Evolutionary conservation across 768 basidiomycete species (phyloP).

Genomic region (Termitomyces titanicus): DNA sequence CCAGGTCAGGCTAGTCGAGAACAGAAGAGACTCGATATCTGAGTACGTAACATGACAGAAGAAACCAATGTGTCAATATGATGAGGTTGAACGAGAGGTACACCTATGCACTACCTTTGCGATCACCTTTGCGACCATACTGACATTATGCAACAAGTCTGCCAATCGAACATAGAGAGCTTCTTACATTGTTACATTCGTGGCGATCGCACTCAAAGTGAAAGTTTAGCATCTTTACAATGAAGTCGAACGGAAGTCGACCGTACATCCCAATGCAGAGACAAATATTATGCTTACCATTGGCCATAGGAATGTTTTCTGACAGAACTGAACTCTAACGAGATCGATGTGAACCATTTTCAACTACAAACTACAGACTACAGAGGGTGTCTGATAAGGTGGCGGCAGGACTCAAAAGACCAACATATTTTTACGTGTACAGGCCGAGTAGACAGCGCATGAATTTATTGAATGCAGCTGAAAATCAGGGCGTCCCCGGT

Average conservation of each 20-base stretch:
- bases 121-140: slow-evolving; percentile 63
- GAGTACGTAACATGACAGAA: slow-evolving; percentile 54
- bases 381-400: too few relatives aligned
- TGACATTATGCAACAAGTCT: slow-evolving; percentile 46
- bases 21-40: background rate
- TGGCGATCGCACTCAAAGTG: slow-evolving; percentile 44
- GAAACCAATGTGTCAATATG: slow-evolving; percentile 70
- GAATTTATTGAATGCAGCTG: slow-evolving; percentile 51
- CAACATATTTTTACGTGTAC: slow-evolving; percentile 49
- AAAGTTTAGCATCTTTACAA: slow-evolving; percentile 5
- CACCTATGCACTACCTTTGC: slow-evolving; percentile 49
- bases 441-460: slow-evolving; percentile 59
- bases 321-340: slow-evolving; percentile 60
- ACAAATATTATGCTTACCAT: slow-evolving; percentile 37
- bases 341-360: slow-evolving; percentile 66
- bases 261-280: slow-evolving; percentile 57
- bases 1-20: background rate
- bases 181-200: slow-evolving; percentile 52
- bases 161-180: background rate
- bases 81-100: slow-evolving; percentile 48
- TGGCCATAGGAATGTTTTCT: slow-evolving; percentile 62
- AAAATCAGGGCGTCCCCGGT: too few relatives aligned
- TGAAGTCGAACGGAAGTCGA: background rate
- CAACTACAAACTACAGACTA: slow-evolving; percentile 43
- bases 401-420: background rate